phyloP scores from a whole-genome alignment of 768 basidiomycete genomes.

The Boletus coccyginus region DNA sequence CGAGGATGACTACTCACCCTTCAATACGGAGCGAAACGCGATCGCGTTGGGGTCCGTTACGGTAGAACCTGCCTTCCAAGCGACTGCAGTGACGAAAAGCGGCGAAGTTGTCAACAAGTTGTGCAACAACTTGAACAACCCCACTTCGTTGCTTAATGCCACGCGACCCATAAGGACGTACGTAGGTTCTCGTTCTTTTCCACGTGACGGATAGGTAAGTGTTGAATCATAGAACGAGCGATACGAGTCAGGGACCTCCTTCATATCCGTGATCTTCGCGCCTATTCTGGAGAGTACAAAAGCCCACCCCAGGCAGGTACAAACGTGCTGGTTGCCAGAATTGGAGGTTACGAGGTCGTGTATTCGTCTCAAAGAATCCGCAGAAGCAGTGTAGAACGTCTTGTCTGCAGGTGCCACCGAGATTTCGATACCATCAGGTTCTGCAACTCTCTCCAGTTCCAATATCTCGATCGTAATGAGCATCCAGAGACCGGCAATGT shows the following conservation, averaged over 20 bases:
- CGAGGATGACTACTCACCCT: conserved; percentile 50
- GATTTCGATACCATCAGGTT: conserved; percentile 49
- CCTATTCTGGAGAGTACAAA: conserved; percentile 71
- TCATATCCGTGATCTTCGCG: conserved; percentile 41
- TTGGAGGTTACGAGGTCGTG: conserved; percentile 65
- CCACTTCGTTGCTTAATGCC: conserved; percentile 56
- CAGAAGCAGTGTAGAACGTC: conserved; percentile 58
- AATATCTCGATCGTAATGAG: conserved; percentile 75
- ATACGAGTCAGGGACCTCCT: conserved; percentile 55
- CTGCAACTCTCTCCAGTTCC: conserved; percentile 70
- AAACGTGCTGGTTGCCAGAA: conserved; percentile 60
- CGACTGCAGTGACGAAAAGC: conserved; percentile 69
- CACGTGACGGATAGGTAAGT: conserved; percentile 38
- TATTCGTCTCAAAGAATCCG: conserved; percentile 59
- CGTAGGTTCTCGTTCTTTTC: conserved; percentile 57
- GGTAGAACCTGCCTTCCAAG: conserved; percentile 66
- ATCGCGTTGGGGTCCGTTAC: conserved; percentile 75
- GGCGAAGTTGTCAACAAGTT: conserved; percentile 66
- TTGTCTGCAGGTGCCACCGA: conserved; percentile 46
- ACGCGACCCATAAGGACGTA: conserved; percentile 57
- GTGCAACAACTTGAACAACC: conserved; percentile 56
- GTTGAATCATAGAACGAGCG: conserved; percentile 53
- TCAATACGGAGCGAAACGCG: conserved; percentile 77
- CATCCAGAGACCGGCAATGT: conserved; percentile 75
- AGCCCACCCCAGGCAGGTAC: conserved; percentile 80